Evolutionary conservation across 176 grass and related monocot species (phyloP).

Genomic region (Poa pratensis): DNA sequence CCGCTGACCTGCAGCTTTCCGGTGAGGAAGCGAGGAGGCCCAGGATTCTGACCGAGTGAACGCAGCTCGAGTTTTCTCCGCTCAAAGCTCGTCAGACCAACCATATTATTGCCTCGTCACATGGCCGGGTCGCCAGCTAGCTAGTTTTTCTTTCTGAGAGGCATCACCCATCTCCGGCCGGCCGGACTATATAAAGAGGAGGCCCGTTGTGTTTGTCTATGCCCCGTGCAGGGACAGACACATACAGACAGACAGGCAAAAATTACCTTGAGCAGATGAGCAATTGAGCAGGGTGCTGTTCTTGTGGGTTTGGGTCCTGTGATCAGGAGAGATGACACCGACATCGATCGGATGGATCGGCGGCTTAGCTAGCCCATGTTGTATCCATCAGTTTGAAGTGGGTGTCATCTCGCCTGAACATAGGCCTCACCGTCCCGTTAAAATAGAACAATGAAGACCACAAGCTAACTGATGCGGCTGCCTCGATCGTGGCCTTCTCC

Average conservation of each 20-base stretch:
- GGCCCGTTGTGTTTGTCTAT: not conserved
- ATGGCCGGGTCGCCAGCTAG: slow-evolving; percentile 12
- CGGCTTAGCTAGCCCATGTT: not conserved
- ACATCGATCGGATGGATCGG: not conserved
- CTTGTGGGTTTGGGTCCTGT: slow-evolving; percentile 40
- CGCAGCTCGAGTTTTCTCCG: slow-evolving; percentile 33
- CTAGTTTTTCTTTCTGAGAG: not conserved
- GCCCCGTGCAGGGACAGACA: not conserved
- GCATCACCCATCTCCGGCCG: not conserved
- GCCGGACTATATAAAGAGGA: slow-evolving; percentile 33
- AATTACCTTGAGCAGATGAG: not conserved
- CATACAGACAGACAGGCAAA: no score
- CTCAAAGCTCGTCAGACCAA: slow-evolving; percentile 10
- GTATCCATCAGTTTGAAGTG: not conserved
- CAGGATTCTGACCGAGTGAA: slow-evolving; percentile 23
- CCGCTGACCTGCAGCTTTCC: slow-evolving; percentile 19
- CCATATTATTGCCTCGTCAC: slow-evolving; percentile 10
- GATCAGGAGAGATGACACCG: slow-evolving; percentile 85
- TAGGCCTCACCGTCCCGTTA: slow-evolving; percentile 30
- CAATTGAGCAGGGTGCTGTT: not conserved
- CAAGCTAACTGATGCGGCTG: not conserved
- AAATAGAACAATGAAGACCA: not conserved
- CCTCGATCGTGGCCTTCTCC: not conserved
- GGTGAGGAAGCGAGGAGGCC: slow-evolving; percentile 9
- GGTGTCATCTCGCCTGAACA: slow-evolving; percentile 64